These are phyloP conservation scores for Aureobasidium namibiae DNA, from an alignment of 2,329 filamentous ascomycete species.

Conservation along the genomic window DNA sequence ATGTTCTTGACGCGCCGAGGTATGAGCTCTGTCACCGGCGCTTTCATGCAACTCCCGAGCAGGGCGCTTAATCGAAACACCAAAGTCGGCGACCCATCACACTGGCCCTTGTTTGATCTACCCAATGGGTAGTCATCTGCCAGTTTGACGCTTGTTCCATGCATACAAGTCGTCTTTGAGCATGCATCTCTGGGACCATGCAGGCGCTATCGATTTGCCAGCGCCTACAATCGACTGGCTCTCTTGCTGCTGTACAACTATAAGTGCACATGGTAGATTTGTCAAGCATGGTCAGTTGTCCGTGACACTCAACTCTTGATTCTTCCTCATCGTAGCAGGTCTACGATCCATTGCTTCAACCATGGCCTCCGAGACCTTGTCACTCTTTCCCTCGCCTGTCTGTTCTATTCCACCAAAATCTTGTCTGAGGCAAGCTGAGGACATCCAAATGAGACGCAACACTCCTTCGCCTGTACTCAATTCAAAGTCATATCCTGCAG, in stretches of 20 bases:
- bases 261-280: background rate
- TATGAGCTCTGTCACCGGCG: background rate
- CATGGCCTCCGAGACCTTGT: constrained; percentile 8
- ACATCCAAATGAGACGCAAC: background rate
- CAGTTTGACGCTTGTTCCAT: background rate
- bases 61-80: background rate
- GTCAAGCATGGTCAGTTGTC: background rate
- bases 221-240: background rate
- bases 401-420: constrained; percentile 6
- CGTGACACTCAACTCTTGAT: background rate
- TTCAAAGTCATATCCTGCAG: background rate
- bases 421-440: constrained; percentile 8
- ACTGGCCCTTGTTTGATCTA: background rate
- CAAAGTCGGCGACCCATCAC: background rate
- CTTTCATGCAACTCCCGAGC: background rate
- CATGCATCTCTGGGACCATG: background rate
- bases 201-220: constrained; percentile 5
- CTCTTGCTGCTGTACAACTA: background rate
- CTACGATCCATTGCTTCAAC: background rate
- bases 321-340: background rate
- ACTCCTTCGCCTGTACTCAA: background rate
- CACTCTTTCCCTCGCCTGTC: constrained; percentile 8
- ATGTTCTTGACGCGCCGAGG: background rate
- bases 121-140: background rate
- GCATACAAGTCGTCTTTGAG: background rate